A percentile compares a stretch with the other conserved stretches of the same genome.
phyloP scores from a whole-genome alignment of 176 grass and related monocot genomes.

The Carex myosuroides region DNA sequence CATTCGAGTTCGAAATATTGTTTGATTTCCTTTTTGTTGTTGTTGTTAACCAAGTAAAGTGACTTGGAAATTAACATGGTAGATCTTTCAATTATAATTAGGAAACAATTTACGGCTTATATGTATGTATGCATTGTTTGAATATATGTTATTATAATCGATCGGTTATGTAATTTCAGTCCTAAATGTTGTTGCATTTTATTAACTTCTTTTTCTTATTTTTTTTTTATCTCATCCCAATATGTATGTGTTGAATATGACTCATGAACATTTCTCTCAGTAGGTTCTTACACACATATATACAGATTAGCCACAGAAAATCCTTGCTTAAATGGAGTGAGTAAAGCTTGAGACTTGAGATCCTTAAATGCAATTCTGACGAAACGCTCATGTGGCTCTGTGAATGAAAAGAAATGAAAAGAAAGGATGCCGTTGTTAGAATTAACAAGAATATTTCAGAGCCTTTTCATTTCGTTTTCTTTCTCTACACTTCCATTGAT shows the following conservation, averaged over 20 bases:
- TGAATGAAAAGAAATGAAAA: constrained; percentile 9
- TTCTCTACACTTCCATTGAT: background rate
- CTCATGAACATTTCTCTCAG: too few species aligned
- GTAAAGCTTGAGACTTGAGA: background rate
- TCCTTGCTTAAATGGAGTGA: background rate
- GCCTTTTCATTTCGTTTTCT: background rate
- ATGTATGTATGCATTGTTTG: background rate
- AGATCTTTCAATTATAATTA: too few species aligned
- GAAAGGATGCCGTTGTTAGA: constrained; percentile 34
- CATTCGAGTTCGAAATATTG: background rate
- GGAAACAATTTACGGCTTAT: background rate
- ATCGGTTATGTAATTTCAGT: background rate
- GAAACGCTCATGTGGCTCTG: background rate
- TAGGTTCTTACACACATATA: background rate
- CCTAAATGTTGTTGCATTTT: background rate
- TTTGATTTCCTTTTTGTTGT: background rate
- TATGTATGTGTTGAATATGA: background rate
- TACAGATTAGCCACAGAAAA: background rate
- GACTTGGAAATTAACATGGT: background rate
- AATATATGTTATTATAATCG: background rate
- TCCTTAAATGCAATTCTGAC: constrained; percentile 23
- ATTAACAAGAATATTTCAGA: constrained; percentile 15
- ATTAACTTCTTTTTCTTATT: background rate
- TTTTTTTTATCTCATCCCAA: background rate
- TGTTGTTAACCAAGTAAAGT: background rate